Evolutionary conservation across 1,284 basidiomycete species (phyloP), one percentile per base, ranked within the genome.

Genomic region (Omphalotus olearius): DNA sequence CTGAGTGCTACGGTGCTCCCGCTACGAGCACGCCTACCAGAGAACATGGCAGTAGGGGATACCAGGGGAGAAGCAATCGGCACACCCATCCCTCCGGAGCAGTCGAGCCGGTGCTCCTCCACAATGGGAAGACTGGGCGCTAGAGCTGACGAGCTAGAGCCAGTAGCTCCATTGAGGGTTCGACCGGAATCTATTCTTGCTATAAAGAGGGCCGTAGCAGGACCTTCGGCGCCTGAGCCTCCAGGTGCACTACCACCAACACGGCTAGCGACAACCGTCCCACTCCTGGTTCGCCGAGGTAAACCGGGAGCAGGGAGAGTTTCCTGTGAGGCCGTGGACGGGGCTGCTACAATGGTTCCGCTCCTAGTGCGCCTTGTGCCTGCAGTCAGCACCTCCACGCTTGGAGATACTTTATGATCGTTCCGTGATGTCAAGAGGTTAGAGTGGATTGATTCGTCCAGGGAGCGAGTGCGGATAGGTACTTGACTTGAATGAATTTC

Each of bases 231-330:
- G 26, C 18, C 20, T 4, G 54, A 28, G 3, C 9, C 16, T 9
- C 18, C 26, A 13, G 36, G 20, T 6, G 42, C 26, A 5, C 38
- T n/a, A 33, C n/a, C 28, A 26, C 28, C 18, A 5, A 45, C 28
- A 20, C 30, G 47, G 7, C 46, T 36, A 7, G 51, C 43, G 26
- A 69, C 60, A 39, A 72, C 64, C 7, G 72, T 72, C 4, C 72
- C 72, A 45, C 67, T 72, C 38, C 72, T 68, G 14, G 70, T 71
- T 26, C 73, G 64, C 43, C 63, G 57, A 4, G 69, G 52, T 10
- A 60, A 57, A 43, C 45, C 39, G 18, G 45, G 49, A 23, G 36
- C 30, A 45, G 42, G 13, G 40, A 46, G 53, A 10, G 37, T 48
- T 0, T 43, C 45, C 25, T 54, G 42, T 35, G 45, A 26, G 13